phyloP scores from a whole-genome alignment of 2,329 filamentous ascomycete genomes.

The Trichophyton rubrum region DNA sequence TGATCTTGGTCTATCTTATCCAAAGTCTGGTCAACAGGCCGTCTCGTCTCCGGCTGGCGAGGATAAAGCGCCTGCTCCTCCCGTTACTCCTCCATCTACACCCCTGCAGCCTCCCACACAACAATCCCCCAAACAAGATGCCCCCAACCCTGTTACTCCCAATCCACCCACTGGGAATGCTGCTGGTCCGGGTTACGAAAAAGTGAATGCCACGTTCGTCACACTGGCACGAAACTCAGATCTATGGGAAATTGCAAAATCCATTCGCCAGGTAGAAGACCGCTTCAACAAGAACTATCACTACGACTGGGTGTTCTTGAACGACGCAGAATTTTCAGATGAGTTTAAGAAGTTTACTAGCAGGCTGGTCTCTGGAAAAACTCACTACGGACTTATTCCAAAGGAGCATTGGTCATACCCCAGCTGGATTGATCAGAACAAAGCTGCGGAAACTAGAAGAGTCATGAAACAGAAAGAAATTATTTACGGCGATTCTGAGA shows the following conservation, averaged over 20 bases:
- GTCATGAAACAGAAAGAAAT: slow-evolving; percentile 92
- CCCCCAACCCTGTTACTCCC: slow-evolving; percentile 15
- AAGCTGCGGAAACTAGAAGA: slow-evolving; percentile 76
- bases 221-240: slow-evolving; percentile 87
- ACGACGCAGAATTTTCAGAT: slow-evolving; percentile 87
- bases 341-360: slow-evolving; percentile 86
- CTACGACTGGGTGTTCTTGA: slow-evolving; percentile 99
- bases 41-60: neutral
- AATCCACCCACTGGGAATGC: slow-evolving; percentile 35
- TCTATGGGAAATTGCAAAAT: slow-evolving; percentile 91
- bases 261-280: slow-evolving; percentile 92
- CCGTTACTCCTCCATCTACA: neutral
- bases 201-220: slow-evolving; percentile 95
- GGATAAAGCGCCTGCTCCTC: neutral
- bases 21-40: neutral
- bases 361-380: slow-evolving; percentile 81
- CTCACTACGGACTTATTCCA: slow-evolving; percentile 79
- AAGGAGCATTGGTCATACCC: slow-evolving; percentile 97
- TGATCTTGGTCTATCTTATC: slow-evolving; percentile 9
- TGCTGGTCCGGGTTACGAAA: slow-evolving; percentile 31
- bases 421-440: slow-evolving; percentile 87
- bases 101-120: neutral
- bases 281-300: slow-evolving; percentile 94
- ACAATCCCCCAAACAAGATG: neutral
- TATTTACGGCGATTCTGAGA: slow-evolving; percentile 94